These are phyloP conservation scores for Silybum marianum DNA, from an alignment of 129 eudicot species.

Conservation along the genomic window DNA sequence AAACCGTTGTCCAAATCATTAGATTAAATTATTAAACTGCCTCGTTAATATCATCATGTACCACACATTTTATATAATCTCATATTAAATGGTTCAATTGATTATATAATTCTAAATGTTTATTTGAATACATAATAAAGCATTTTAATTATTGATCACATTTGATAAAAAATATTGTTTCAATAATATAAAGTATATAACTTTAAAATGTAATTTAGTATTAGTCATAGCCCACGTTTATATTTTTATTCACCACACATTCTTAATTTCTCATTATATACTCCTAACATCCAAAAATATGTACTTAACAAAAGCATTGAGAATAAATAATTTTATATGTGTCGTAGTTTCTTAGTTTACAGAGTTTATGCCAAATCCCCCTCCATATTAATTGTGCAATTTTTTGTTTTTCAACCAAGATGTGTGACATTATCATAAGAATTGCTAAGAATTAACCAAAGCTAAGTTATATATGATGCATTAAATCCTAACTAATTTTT, in stretches of 20 bases:
- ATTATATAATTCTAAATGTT: background rate
- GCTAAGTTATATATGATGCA: background rate
- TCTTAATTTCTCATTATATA: background rate
- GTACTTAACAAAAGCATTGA: background rate
- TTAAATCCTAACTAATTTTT: background rate
- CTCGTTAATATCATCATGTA: background rate
- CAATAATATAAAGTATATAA: background rate
- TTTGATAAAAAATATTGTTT: background rate
- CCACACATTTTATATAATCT: background rate
- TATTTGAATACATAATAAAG: background rate
- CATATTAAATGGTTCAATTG: background rate
- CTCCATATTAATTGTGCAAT: background rate
- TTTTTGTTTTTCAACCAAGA: background rate
- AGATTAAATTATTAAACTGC: background rate
- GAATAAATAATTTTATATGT: background rate
- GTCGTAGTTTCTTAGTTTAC: background rate
- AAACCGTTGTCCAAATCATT: background rate
- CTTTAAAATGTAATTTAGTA: background rate
- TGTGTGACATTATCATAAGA: background rate
- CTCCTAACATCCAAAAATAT: background rate
- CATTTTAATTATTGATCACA: background rate
- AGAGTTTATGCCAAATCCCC: background rate
- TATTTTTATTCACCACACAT: slow-evolving; percentile 10
- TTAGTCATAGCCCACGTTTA: slow-evolving; percentile 14
- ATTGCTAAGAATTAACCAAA: no score